Evolutionary conservation across 2,329 filamentous ascomycete species (phyloP), one percentile per base, ranked within the genome.

Genomic region (Hymenoscyphus scutula): DNA sequence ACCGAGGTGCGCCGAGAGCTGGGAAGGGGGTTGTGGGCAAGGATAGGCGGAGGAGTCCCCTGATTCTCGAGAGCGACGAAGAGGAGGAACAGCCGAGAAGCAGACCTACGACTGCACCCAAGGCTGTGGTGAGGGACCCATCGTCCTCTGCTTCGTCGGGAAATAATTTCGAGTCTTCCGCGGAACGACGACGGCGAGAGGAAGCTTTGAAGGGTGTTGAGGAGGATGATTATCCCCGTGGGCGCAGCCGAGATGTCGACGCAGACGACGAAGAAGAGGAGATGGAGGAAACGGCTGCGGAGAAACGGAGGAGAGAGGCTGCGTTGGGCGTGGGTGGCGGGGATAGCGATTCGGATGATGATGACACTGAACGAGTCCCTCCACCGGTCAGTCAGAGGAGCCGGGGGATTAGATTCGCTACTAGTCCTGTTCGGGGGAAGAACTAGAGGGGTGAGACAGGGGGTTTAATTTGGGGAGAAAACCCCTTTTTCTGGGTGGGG

Each of bases 261-360:
- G 54, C 48, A 13, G 45, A 53, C 15, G 38, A 53, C 2, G 60
- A 62, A 3, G 38, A 57, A 13, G 54, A 37, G n/a, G 19, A 29
- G 13, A 51, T 55, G 37, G 34, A 57, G 10, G 62, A 63, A 34
- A 51, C 62, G n/a, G 53, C 58, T 17, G 53, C 62, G 5, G 62
- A 63, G 34, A 81, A 88, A 62, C 82, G 89, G 48, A 81, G 91
- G 59, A 84, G 91, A 69, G 86, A 92, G 69, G 89, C 89, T 1
- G 91, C 90, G 1, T 77, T 94, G 1, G 89, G 90, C 10, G 79
- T 89, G 64, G 76, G 77, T 38, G 62, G 41, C 10, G 65, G 69
- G 13, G 68, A 70, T 30, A 68, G 73, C 62, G 65, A 62, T 37
- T 67, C 71, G 37, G 72, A 73, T 59, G 72, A 74, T 62, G 69